Base-by-base conservation (phyloP, 768 basidiomycete genomes). In the Mycena vitilis region DNA sequence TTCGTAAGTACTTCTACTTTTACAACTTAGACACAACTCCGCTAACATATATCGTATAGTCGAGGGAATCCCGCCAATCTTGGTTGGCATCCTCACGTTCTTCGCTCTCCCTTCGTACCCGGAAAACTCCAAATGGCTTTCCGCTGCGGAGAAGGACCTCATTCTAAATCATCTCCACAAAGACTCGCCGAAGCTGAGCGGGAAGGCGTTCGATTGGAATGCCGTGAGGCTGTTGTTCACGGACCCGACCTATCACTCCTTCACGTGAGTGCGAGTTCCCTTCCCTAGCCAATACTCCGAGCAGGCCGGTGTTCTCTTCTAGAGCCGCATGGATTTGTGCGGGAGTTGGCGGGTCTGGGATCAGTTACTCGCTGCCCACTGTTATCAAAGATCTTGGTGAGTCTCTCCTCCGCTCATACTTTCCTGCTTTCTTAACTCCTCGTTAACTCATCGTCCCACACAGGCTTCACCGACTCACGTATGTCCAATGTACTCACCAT, bases 61-160 rank as follows among this genome's bases (percentile, higher is more conserved):
- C 65, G 74, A 75, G 51, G 72, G 74, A 15, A 66, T 73, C 8
- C 74, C 74, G 6, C 68, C 74, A 5, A 60, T 75, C 23, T 23
- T 75, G 18, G 59, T 73, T 58, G 74, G 74, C 15, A 51, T 75
- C 48, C 45, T 64, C 45, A 75, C 74, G 2, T 72, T 70, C 57
- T 73, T 74, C 63, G 62, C 70, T 34, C 78, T 85, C 11, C 78
- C 81, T 22, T 82, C 84, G 70, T 84, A 81, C 74, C 84, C 84
- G 8, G 80, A 82, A n/a, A 79, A 81, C 2, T 68, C 75, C 23
- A 74, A 71, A 37, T 83, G 82, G 76, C 75, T 85, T 40, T 79
- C 78, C 2, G 75, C 74, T 1, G 65, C 74, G 18, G 83, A 85
- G 74, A 71, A 77, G 20, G 75, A 71, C 15, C 64, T 77, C 51